These are phyloP conservation scores for Dipodascopsis tothii DNA, from an alignment of 805 yeast species.

Conservation along the genomic window DNA sequence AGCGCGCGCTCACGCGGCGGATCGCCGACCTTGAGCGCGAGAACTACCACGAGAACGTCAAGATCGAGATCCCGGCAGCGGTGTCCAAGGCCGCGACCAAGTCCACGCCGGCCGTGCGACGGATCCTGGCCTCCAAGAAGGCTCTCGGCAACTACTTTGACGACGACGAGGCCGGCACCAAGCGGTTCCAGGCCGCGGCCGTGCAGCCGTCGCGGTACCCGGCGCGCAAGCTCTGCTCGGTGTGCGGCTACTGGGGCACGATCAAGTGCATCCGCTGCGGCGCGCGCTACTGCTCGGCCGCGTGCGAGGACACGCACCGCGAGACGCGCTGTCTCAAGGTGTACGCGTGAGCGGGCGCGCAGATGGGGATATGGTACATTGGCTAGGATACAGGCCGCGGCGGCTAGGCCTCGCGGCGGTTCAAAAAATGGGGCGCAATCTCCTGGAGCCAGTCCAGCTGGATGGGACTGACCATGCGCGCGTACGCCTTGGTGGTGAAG, in stretches of 20 bases:
- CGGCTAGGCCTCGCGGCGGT: not conserved
- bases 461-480: slow-evolving; percentile 75
- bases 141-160: slow-evolving; percentile 35
- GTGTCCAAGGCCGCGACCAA: slow-evolving; percentile 6
- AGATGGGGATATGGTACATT: not conserved
- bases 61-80: slow-evolving; percentile 29
- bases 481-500: slow-evolving; percentile 86
- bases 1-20: slow-evolving; percentile 13
- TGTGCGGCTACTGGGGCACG: slow-evolving; percentile 37
- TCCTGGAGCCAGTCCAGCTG: slow-evolving; percentile 82
- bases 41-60: slow-evolving; percentile 32
- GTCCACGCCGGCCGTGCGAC: slow-evolving; percentile 25
- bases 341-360: slow-evolving; percentile 24
- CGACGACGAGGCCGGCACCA: slow-evolving; percentile 34
- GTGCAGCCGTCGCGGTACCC: slow-evolving; percentile 35
- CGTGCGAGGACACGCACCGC: slow-evolving; percentile 33
- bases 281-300: slow-evolving; percentile 31
- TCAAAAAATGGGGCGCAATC: slow-evolving; percentile 52
- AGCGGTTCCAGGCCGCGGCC: slow-evolving; percentile 28
- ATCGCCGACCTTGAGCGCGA: slow-evolving; percentile 32
- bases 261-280: slow-evolving; percentile 34
- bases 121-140: slow-evolving; percentile 35
- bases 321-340: slow-evolving; percentile 34
- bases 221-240: slow-evolving; percentile 30
- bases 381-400: not conserved